These are phyloP conservation scores for Neonectria sp. DNA, from an alignment of 2,329 filamentous ascomycete species.

Conservation along the genomic window DNA sequence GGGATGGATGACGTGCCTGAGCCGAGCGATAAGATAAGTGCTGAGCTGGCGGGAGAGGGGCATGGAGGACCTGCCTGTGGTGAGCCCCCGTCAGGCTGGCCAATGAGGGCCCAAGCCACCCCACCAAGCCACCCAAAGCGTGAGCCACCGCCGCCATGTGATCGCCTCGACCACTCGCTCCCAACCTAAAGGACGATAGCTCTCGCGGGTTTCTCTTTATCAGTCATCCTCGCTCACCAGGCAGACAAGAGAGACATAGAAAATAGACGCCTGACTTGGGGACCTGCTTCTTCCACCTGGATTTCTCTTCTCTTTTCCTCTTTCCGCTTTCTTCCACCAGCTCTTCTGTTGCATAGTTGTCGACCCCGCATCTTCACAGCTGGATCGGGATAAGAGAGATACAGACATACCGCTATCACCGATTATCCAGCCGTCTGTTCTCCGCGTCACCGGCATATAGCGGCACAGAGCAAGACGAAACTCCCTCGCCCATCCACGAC, in stretches of 20 bases:
- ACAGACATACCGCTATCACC: neutral
- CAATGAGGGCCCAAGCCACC: slow-evolving; percentile 42
- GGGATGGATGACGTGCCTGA: slow-evolving; percentile 23
- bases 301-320: neutral
- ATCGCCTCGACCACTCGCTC: slow-evolving; percentile 42
- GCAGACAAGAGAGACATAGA: slow-evolving; percentile 21
- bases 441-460: neutral
- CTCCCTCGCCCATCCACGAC: no score
- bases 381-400: slow-evolving; percentile 9
- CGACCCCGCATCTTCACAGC: slow-evolving; percentile 27
- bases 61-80: slow-evolving; percentile 6
- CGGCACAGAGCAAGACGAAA: neutral
- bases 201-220: slow-evolving; percentile 21
- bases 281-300: neutral
- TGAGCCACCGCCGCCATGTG: slow-evolving; percentile 48
- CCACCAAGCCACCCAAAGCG: slow-evolving; percentile 31
- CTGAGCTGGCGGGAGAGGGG: neutral
- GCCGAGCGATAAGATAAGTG: slow-evolving; percentile 30
- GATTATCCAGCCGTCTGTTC: neutral
- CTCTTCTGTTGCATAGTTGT: neutral
- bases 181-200: slow-evolving; percentile 23
- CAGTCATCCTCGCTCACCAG: slow-evolving; percentile 31
- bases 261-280: slow-evolving; percentile 3
- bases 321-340: neutral
- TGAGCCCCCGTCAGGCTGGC: slow-evolving; percentile 20